A percentile compares a stretch with the other conserved stretches of the same genome.
Conservation (phyloP, 2,329 filamentous ascomycete genomes). For the Fusarium fracticaudum region DNA sequence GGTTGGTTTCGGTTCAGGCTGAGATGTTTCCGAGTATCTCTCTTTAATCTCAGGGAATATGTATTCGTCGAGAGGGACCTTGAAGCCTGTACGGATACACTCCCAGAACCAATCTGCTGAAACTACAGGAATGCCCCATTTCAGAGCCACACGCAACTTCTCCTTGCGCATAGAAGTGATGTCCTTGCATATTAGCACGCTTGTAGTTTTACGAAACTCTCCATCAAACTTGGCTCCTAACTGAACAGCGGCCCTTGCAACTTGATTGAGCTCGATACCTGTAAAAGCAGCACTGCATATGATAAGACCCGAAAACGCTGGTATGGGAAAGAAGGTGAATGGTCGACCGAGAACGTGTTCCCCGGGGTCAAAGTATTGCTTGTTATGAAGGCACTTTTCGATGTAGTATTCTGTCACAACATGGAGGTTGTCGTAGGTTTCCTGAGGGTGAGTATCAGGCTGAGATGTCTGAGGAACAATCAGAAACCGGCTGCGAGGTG, state of each 20-base stretch:
- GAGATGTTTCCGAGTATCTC: conserved; percentile 30
- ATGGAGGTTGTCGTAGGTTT: conserved; percentile 52
- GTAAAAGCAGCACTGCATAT: conserved; percentile 86
- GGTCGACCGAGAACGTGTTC: conserved; percentile 80
- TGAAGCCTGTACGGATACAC: conserved; percentile 70
- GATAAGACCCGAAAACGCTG: conserved; percentile 73
- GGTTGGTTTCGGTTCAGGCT: conserved; percentile 5
- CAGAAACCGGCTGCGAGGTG: conserved; percentile 56
- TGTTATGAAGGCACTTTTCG: conserved; percentile 85
- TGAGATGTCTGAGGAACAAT: conserved; percentile 64
- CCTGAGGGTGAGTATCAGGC: conserved; percentile 55
- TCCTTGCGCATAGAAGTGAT: conserved; percentile 68
- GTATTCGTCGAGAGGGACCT: conserved; percentile 57
- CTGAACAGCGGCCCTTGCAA: conserved; percentile 78
- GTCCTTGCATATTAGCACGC: conserved; percentile 78
- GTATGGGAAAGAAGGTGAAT: conserved; percentile 75
- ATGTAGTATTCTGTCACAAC: conserved; percentile 92
- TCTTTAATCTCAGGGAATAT: conserved; percentile 59
- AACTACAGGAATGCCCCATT: conserved; percentile 84
- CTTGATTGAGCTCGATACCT: conserved; percentile 85
- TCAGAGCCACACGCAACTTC: conserved; percentile 80
- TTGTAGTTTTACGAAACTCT: conserved; percentile 75
- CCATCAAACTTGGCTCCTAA: conserved; percentile 86
- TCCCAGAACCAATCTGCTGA: conserved; percentile 85
- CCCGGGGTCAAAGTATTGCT: conserved; percentile 73